A percentile compares a stretch with the other conserved stretches of the same genome.
Conservation (phyloP, 345 rosid genomes). For the Lepidium sativum region DNA sequence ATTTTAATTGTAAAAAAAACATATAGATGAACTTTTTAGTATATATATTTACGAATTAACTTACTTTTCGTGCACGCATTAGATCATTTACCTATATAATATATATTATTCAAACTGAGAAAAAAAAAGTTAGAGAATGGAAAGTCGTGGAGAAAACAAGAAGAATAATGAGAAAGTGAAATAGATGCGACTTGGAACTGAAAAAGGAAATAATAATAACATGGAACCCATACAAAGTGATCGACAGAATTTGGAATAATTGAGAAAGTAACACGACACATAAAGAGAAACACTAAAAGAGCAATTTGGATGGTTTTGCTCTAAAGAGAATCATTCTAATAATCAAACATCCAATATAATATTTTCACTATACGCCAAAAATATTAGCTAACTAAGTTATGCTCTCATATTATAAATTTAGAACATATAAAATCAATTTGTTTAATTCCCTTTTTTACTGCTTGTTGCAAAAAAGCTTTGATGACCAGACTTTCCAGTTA, state of each 20-base stretch:
- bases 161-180: not conserved
- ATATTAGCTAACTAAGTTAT: not conserved
- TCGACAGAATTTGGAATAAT: conserved; percentile 3
- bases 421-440: too few relatives aligned
- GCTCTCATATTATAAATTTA: not conserved
- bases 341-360: not conserved
- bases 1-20: too few relatives aligned
- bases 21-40: too few relatives aligned
- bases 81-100: not conserved
- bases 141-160: conserved; percentile 8
- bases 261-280: conserved; percentile 12
- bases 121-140: not conserved
- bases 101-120: not conserved
- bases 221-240: conserved; percentile 13
- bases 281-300: conserved; percentile 23
- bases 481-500: too few relatives aligned
- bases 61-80: too few relatives aligned
- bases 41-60: too few relatives aligned
- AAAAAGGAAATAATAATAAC: conserved; percentile 1
- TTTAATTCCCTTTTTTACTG: too few relatives aligned
- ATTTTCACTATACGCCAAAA: not conserved
- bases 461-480: too few relatives aligned
- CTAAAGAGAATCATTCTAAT: conserved; percentile 3
- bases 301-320: conserved; percentile 21
- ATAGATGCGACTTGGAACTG: conserved; percentile 3